Conservation (phyloP, 1,284 basidiomycete species). For the Leucoagaricus sp. region DNA sequence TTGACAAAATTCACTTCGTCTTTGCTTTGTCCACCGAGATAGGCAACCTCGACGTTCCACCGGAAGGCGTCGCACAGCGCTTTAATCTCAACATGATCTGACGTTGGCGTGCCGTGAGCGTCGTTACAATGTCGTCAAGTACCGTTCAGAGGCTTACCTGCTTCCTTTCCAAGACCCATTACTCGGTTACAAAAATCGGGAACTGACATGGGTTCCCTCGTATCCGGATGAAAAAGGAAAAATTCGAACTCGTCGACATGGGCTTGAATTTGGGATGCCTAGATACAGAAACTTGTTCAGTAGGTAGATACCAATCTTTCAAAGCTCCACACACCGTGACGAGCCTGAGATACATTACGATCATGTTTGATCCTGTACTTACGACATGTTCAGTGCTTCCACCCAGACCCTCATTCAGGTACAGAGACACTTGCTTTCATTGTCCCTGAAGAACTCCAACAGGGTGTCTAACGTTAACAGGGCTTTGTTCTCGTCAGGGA, state of each 20-base stretch:
- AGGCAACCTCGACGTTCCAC: conserved; percentile 76
- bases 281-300: not conserved
- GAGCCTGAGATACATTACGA: conserved; percentile 61
- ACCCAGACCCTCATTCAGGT: conserved; percentile 62
- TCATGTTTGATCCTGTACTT: conserved; percentile 14
- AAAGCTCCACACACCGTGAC: conserved; percentile 49
- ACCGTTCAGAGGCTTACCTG: conserved; percentile 45
- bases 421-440: conserved; percentile 44
- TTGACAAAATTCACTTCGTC: conserved; percentile 71
- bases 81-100: conserved; percentile 84
- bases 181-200: conserved; percentile 74
- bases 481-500: conserved; percentile 36
- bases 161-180: conserved; percentile 85
- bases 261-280: conserved; percentile 76
- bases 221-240: conserved; percentile 78
- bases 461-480: conserved; percentile 42
- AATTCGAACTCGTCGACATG: conserved; percentile 65
- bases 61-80: conserved; percentile 73
- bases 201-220: conserved; percentile 57
- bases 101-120: conserved; percentile 4
- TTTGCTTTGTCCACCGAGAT: conserved; percentile 64
- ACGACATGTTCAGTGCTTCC: conserved; percentile 17
- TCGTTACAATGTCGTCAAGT: not conserved
- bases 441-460: conserved; percentile 55
- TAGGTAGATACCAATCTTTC: not conserved